Base-by-base conservation (phyloP, 2,329 filamentous ascomycete genomes). In the Pochonia chlamydosporia region DNA sequence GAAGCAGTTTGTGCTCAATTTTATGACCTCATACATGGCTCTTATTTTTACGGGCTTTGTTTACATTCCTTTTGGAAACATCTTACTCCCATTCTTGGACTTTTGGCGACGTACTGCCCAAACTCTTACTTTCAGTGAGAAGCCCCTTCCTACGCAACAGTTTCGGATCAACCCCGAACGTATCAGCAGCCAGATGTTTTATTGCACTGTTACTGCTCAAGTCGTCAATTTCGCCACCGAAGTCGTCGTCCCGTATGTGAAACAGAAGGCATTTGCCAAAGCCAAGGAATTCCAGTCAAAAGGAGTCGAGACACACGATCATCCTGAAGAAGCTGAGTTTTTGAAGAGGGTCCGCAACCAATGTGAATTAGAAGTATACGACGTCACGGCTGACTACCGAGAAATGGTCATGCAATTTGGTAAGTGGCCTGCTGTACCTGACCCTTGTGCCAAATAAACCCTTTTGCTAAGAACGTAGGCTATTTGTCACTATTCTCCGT, bases 1-100 rank as follows among this genome's bases (percentile, higher is more conserved):
- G 49, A 99, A 99, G 72, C 86, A 95, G 28, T 97, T 99, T 60
- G 83, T 97, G 13, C 80, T 97, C 60, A 95, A 96, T 71, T 96
- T 96, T 68, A 92, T 97, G 67, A 95, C 90, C 5, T 95, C 91
- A 0, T 97, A 96, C 63, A 82, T 95, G 44, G 87, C 89, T 1
- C 84, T 95, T n/a, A 84, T 95, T 61, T 78, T 97, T 16, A 96
- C 91, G 0, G 89, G 91, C 0, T 97, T 96, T 57, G 82, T 96
- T 52, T 97, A 96, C 59, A 88, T 96, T 18, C 92, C 92, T 0
- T 97, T 97, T 58, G 92, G 89, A 13, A 81, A 83, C 50, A 67
- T 89, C 40, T 80, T 99, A 10, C 82, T 93, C 0, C 92, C 93
- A 0, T 87, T 95, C 61, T 80, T 99, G 4, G 84, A 95, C 56